Evolutionary conservation across 202 grass and related monocot genomes (phyloP), one percentile per base, ranked within the genome.

Genomic region (Hordeum pubiflorum): DNA sequence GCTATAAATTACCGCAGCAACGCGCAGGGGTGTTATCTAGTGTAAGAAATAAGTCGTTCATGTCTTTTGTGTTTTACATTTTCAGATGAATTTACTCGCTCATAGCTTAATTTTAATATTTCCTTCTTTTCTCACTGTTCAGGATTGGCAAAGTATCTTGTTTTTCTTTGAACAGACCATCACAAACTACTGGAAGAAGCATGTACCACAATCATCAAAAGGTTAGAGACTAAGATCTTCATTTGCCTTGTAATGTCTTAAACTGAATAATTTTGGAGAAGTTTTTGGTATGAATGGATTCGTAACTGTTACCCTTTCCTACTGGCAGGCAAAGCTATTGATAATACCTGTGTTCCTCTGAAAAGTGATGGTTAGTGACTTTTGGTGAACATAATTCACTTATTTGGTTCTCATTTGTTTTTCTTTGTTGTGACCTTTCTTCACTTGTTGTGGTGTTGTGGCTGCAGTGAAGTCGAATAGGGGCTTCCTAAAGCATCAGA

Each of bases 131-230:
- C 32, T 54, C 41, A 63, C 55, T 69, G 43, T 84, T 33, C 72
- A 98, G 95, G 92, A 98, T 36, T 98, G 88, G 89, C 80, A 80
- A 81, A 79, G 46, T 84, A 76, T 94, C 71, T 93, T 98, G 84
- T 82, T 82, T 87, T 94, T 94, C 84, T 86, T 94, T 89, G 95
- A 98, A 79, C 59, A 82, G 82, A 80, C 88, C 69, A 74, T 93
- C n/a, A 89, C 37, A 78, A 84, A 84, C 21, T 88, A 83, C 84
- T 98, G 95, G 95, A 86, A 93, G 76, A 76, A 80, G 68, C 76
- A 86, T 80, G 26, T 78, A 69, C 44, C 29, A 9, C 76, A 81
- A 63, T 67, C 33, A 39, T 69, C 58, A 71, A 78, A 94, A 91
- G 95, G 95, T 93, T 84, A 87, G 65, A 48, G 40, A 60, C 63